Evolutionary conservation across 768 basidiomycete genomes (phyloP), one percentile per base, ranked within the genome.

Genomic region (Chlorophyllum brunneum): DNA sequence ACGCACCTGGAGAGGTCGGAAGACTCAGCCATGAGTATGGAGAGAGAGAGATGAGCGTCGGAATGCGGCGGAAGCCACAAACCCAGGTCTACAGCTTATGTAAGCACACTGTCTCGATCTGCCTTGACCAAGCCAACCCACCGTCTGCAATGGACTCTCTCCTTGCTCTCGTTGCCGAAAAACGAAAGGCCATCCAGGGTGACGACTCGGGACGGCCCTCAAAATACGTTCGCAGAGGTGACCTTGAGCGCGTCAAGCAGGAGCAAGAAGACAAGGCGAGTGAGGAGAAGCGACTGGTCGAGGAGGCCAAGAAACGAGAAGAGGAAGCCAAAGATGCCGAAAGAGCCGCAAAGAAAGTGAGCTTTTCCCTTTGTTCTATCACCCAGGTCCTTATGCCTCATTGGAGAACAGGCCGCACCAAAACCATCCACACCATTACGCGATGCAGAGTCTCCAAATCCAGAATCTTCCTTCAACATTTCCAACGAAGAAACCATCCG

Each of bases 401-500:
- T 61, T 76, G 75, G 77, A 78, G 77, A 75, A 66, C 66, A 82
- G 77, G 57, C 67, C 57, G 59, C 69, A 61, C 64, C 63, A 43
- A 70, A 75, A 42, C 70, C 76, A n/a, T 70, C 73, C n/a, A 71
- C 76, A 11, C 70, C 73, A 37, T 33, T 67, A 31, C 67, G 65
- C 31, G 75, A 73, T 26, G 59, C 65, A 48, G 69, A 69, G 43
- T 69, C 72, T 54, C 81, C 70, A 27, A 66, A 70, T 37, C 76
- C 75, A 0, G 82, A 83, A 57, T 69, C 75, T 7, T 65, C 68
- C 0, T 98, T 95, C 73, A 94, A 94, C 63, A 87, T 98, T 49
- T 91, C 95, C 2, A 92, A 94, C 51, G 88, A 94, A 55, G 97
- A 99, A 62, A 91, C 89, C 10, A 76, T 94, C 51, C 86, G 92